These are phyloP conservation scores for Dictyophora rubrovolvata DNA, from an alignment of 768 basidiomycete genomes.

Conservation along the genomic window DNA sequence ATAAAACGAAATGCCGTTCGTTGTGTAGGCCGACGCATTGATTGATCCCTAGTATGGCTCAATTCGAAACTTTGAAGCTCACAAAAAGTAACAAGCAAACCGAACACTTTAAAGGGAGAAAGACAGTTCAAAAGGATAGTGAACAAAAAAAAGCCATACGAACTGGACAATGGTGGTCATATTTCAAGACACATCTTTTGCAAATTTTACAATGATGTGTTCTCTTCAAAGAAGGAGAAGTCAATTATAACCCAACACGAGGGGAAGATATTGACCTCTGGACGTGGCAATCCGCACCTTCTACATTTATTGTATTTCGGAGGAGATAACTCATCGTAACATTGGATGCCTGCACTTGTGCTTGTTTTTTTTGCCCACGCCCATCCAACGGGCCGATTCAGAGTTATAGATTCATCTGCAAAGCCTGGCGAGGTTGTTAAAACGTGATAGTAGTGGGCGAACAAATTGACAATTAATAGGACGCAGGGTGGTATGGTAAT, in stretches of 20 bases:
- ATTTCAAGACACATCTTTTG: constrained; percentile 81
- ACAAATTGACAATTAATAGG: constrained; percentile 69
- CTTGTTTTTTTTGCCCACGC: constrained; percentile 47
- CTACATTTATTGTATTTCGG: constrained; percentile 53
- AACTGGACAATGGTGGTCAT: constrained; percentile 87
- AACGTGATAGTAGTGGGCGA: constrained; percentile 77
- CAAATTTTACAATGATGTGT: constrained; percentile 91
- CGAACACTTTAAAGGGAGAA: constrained; percentile 27
- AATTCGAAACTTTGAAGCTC: background rate
- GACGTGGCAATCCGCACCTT: constrained; percentile 58
- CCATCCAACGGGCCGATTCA: constrained; percentile 24
- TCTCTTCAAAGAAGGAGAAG: constrained; percentile 39
- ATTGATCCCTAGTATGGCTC: constrained; percentile 65
- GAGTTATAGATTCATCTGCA: constrained; percentile 41
- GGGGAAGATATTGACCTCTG: constrained; percentile 50
- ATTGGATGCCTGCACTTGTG: constrained; percentile 33
- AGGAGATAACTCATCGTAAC: constrained; percentile 40
- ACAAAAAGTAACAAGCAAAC: background rate
- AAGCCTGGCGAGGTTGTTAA: constrained; percentile 76
- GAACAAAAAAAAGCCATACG: constrained; percentile 24
- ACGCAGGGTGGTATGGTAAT: constrained; percentile 57
- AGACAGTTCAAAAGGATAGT: background rate
- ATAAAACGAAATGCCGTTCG: constrained; percentile 91
- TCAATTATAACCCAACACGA: background rate
- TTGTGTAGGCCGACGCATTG: constrained; percentile 96